These are phyloP conservation scores for Mortierella antarctica DNA, from an alignment of 192 early-diverging fungal species.

Conservation along the genomic window DNA sequence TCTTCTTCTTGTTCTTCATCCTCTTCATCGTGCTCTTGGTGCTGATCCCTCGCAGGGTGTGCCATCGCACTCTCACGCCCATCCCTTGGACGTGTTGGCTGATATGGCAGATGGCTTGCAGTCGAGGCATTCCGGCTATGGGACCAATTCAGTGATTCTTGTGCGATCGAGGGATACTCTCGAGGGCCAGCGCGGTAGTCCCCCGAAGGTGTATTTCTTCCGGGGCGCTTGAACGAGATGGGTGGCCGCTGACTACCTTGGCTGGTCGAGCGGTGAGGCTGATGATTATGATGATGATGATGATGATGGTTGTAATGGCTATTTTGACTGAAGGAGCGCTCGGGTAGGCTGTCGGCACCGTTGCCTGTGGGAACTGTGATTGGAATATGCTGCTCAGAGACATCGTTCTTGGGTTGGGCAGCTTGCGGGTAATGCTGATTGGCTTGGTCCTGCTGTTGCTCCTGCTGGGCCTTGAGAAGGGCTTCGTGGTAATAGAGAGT, in stretches of 20 bases:
- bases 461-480: conserved; percentile 33
- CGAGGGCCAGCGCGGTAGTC: conserved; percentile 1
- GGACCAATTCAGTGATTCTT: not conserved
- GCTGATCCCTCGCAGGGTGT: not conserved
- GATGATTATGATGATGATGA: too few species aligned
- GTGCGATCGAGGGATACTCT: conserved; percentile 2
- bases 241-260: conserved; percentile 3
- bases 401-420: not conserved
- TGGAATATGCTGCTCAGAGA: too few species aligned
- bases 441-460: conserved; percentile 17
- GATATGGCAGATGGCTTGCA: not conserved
- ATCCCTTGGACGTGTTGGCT: not conserved
- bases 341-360: too few species aligned
- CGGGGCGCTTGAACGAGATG: conserved; percentile 2
- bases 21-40: conserved; percentile 1
- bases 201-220: not conserved
- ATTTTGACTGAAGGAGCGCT: conserved; percentile 12
- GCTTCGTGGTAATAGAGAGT: conserved; percentile 44
- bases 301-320: conserved; percentile 11
- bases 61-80: too few species aligned
- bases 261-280: not conserved
- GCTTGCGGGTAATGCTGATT: not conserved
- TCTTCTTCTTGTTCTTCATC: not conserved
- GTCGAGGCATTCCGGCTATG: not conserved
- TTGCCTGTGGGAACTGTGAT: too few species aligned